Percentiles rank a stretch among this genome's conserved stretches.
Evolutionary conservation across 495 filamentous ascomycete genomes (phyloP).

Genomic region (Aspergillus sparsus): DNA sequence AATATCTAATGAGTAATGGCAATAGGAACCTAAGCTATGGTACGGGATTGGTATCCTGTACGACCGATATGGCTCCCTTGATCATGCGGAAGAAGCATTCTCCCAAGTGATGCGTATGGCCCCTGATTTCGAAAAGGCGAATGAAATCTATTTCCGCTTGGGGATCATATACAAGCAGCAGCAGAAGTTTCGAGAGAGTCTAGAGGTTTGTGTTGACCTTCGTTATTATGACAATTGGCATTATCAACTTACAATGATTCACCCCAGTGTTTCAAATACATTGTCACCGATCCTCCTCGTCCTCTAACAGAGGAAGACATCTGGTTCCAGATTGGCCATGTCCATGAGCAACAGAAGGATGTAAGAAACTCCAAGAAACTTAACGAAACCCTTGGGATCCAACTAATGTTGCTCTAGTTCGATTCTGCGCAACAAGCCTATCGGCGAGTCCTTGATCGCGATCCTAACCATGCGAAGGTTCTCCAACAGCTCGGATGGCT

Average conservation of each 20-base stretch:
- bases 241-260: neutral
- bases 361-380: slow-evolving; percentile 55
- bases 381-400: neutral
- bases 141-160: slow-evolving; percentile 97
- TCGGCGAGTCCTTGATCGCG: slow-evolving; percentile 86
- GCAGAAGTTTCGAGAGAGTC: slow-evolving; percentile 86
- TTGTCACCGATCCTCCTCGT: slow-evolving; percentile 87
- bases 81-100: slow-evolving; percentile 98
- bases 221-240: slow-evolving; percentile 6
- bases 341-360: slow-evolving; percentile 98
- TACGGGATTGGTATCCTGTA: slow-evolving; percentile 99
- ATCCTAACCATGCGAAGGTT: slow-evolving; percentile 97
- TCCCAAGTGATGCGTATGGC: slow-evolving; percentile 99
- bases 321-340: slow-evolving; percentile 99
- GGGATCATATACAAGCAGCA: slow-evolving; percentile 99
- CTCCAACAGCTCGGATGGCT: slow-evolving; percentile 98
- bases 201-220: slow-evolving; percentile 63
- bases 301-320: slow-evolving; percentile 98
- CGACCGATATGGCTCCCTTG: slow-evolving; percentile 93
- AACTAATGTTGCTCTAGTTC: slow-evolving; percentile 61
- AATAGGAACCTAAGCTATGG: slow-evolving; percentile 94
- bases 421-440: slow-evolving; percentile 91
- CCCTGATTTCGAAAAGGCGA: slow-evolving; percentile 97
- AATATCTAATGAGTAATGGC: slow-evolving; percentile 11
- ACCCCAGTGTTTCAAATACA: slow-evolving; percentile 92